Base-by-base conservation (phyloP, 163 green algal species). In the Scenedesmus sp. region DNA sequence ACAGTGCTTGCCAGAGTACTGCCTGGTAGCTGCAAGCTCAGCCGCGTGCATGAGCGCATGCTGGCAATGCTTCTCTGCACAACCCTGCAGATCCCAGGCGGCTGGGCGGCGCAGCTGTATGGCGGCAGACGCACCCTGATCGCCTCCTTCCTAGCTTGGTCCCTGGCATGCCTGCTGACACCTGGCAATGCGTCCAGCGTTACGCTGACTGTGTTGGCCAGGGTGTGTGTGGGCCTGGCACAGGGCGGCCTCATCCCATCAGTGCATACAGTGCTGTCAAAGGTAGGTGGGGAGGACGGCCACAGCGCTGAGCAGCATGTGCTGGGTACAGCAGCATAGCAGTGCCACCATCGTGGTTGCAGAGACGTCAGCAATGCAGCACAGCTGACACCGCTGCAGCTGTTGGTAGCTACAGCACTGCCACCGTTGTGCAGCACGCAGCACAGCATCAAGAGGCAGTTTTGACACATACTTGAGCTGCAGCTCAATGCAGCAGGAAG, bases 211-310 rank as follows among this genome's bases (percentile, higher is more conserved):
- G 97, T 98, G 15, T 73, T 89, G 0, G 94, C 96, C 1, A 95
- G 98, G 9, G 95, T 99, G 20, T 89, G 93, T 60, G 96, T 99
- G 2, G 98, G 98, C 6, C 92, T 98, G 0, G 96, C 98, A 1
- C 98, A 99, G 93, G 98, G 98, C n/a, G 96, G 98, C 82, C 94
- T 99, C 34, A 99, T 99, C 59, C 98, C 98, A 2, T 96, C 98
- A 16, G 95, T 99, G 52, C 98, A 99, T 93, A 99, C 98, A 15
- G 96, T 99, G 10, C 93, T 99, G 23, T 97, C 97, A 4, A 91
- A 97, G 95, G 96, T 96, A 26, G 4, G 54, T 77, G 7, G 8
- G 16, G 73, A 46, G 34, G 34, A 46, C 34, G 34, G 34, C 34
- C 34, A 55, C 74, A 83, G 74, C 74, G 3, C 16, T 34, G 62